phyloP scores from a whole-genome alignment of 441 rosid species.

The Daphne laureola region DNA sequence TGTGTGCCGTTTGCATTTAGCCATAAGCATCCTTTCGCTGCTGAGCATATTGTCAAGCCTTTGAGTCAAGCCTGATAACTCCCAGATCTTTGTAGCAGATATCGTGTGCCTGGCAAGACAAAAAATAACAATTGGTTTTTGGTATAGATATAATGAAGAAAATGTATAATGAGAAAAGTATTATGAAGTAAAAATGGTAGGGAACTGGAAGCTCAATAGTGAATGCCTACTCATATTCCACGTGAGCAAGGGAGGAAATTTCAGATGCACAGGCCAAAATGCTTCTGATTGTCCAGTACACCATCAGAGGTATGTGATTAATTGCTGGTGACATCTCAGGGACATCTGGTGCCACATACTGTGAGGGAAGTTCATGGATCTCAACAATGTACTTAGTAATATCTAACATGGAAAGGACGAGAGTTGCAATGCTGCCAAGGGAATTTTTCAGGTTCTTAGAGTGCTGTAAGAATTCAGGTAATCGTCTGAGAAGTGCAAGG shows the following conservation, averaged over 20 bases:
- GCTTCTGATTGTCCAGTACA: slow-evolving; percentile 76
- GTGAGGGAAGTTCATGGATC: slow-evolving; percentile 54
- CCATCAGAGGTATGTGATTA: slow-evolving; percentile 55
- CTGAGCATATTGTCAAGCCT: slow-evolving; percentile 48
- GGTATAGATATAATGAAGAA: not conserved
- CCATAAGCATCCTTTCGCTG: slow-evolving; percentile 40
- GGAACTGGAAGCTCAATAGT: not conserved
- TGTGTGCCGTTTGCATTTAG: slow-evolving; percentile 42
- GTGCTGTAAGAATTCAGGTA: slow-evolving; percentile 44
- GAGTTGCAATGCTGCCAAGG: slow-evolving; percentile 45
- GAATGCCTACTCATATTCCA: slow-evolving; percentile 53
- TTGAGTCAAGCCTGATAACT: slow-evolving; percentile 59
- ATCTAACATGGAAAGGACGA: slow-evolving; percentile 48
- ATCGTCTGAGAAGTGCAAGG: slow-evolving; percentile 63
- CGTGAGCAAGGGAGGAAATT: slow-evolving; percentile 47
- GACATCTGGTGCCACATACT: slow-evolving; percentile 37
- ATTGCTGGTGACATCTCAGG: slow-evolving; percentile 38
- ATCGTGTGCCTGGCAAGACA: slow-evolving; percentile 35
- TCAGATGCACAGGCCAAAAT: slow-evolving; percentile 63
- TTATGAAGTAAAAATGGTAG: slow-evolving; percentile 10
- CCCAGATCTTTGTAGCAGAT: slow-evolving; percentile 62
- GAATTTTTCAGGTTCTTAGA: slow-evolving; percentile 35
- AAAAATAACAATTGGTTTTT: not conserved
- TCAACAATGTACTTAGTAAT: slow-evolving; percentile 49
- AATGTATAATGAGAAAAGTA: not conserved